Evolutionary conservation across 1,284 basidiomycete genomes (phyloP).

Genomic region (Pseudozyma thailandica): DNA sequence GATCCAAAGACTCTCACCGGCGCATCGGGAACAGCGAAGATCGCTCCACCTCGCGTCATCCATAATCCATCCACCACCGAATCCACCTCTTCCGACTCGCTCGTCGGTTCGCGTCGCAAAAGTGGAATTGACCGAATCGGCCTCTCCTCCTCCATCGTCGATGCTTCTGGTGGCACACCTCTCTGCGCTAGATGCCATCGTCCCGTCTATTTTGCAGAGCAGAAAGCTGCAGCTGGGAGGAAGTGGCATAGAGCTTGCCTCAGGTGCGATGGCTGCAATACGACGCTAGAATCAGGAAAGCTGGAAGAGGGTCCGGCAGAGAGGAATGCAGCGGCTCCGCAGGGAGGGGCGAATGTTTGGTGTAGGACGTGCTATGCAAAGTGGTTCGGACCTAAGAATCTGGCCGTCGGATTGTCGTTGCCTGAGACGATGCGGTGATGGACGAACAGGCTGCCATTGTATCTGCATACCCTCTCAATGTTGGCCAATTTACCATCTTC

Average conservation of each 20-base stretch:
- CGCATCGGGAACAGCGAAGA: slow-evolving; percentile 43
- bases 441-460: not conserved
- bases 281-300: slow-evolving; percentile 60
- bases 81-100: slow-evolving; percentile 5
- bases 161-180: slow-evolving; percentile 56
- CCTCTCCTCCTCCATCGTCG: slow-evolving; percentile 41
- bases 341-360: slow-evolving; percentile 56
- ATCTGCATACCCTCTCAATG: slow-evolving; percentile 1
- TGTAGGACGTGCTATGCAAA: slow-evolving; percentile 65
- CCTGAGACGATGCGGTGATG: slow-evolving; percentile 41
- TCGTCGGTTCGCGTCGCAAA: slow-evolving; percentile 15
- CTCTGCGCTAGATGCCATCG: slow-evolving; percentile 60
- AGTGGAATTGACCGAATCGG: slow-evolving; percentile 51
- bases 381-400: slow-evolving; percentile 49
- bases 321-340: slow-evolving; percentile 12
- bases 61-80: slow-evolving; percentile 6
- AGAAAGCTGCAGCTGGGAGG: slow-evolving; percentile 59
- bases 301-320: slow-evolving; percentile 62
- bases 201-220: slow-evolving; percentile 67
- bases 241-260: slow-evolving; percentile 66
- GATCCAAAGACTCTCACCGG: slow-evolving; percentile 48
- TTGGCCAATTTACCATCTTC: too few relatives aligned
- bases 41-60: slow-evolving; percentile 38
- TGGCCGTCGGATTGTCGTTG: slow-evolving; percentile 44
- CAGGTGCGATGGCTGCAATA: slow-evolving; percentile 63